These are phyloP conservation scores for Oryza glumipatula DNA, from an alignment of 176 grass and related monocot genomes.

Conservation along the genomic window DNA sequence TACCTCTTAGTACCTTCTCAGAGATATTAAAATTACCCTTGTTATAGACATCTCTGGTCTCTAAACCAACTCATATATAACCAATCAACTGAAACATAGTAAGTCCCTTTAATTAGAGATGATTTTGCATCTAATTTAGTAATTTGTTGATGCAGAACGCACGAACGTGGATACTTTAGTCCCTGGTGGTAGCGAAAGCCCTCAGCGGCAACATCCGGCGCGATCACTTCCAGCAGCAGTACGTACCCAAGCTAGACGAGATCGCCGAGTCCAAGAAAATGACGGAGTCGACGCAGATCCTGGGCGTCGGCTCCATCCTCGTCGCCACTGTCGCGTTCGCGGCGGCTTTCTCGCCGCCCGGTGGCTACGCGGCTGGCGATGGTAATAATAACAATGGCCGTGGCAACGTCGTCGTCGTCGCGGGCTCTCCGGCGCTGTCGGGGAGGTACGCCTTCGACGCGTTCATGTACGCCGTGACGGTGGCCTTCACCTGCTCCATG, in stretches of 20 bases:
- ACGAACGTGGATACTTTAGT: background rate
- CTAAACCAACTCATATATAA: too few species aligned
- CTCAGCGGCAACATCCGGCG: background rate
- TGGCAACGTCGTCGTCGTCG: too few species aligned
- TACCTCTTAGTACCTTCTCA: too few species aligned
- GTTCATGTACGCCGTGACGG: constrained; percentile 20
- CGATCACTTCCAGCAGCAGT: constrained; percentile 5
- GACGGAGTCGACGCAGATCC: background rate
- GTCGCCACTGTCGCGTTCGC: constrained; percentile 44
- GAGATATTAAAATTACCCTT: too few species aligned
- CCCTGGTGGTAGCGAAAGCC: background rate
- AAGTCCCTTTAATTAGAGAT: too few species aligned
- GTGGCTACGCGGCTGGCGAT: constrained; percentile 4
- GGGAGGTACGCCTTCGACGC: constrained; percentile 26
- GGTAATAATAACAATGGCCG: background rate
- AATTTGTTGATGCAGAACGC: background rate
- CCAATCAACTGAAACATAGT: too few species aligned
- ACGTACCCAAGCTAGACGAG: background rate
- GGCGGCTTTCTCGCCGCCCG: constrained; percentile 32
- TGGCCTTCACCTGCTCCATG: constrained; percentile 18
- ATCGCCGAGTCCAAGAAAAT: constrained; percentile 19
- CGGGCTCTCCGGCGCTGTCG: constrained; percentile 30
- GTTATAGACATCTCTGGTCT: too few species aligned
- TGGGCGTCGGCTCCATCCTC: constrained; percentile 33
- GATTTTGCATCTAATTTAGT: too few species aligned